These are phyloP conservation scores for Miscanthus lutarioriparius DNA, from an alignment of 176 grass and related monocot genomes.

Conservation along the genomic window DNA sequence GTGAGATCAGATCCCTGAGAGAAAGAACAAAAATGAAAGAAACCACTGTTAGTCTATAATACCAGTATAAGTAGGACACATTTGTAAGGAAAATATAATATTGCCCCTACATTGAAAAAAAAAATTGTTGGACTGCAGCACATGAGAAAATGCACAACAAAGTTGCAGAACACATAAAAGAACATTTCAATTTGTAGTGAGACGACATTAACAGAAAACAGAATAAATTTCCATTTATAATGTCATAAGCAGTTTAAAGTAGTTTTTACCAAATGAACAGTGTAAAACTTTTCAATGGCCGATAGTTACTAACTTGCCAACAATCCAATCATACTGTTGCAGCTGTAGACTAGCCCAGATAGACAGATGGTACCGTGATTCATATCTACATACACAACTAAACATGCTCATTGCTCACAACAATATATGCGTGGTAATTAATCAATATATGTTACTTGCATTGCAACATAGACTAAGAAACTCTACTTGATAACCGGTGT, in stretches of 20 bases:
- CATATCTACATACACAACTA: not conserved
- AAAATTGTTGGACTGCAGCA: not conserved
- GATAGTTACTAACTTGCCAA: not conserved
- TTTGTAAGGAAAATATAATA: not conserved
- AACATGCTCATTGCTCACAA: not conserved
- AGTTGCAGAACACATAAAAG: conserved; percentile 16
- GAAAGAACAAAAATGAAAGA: not conserved
- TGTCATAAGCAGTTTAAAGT: not conserved
- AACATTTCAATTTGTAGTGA: not conserved
- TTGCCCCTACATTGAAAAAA: not conserved
- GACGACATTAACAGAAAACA: not conserved
- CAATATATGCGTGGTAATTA: not conserved
- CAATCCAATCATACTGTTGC: not conserved
- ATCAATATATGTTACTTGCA: not conserved
- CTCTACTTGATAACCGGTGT: not conserved
- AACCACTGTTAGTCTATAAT: conserved; percentile 1
- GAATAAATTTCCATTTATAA: not conserved
- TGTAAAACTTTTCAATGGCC: not conserved
- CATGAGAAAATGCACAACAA: conserved; percentile 20
- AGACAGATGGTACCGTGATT: not conserved
- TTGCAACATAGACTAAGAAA: conserved; percentile 9
- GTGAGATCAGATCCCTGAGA: conserved; percentile 49
- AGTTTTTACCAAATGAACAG: not conserved
- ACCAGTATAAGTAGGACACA: not conserved
- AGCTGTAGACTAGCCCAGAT: not conserved